A percentile compares a stretch with the other conserved stretches of the same genome.
Conservation (phyloP, 345 rosid species). For the Litchi chinensis region DNA sequence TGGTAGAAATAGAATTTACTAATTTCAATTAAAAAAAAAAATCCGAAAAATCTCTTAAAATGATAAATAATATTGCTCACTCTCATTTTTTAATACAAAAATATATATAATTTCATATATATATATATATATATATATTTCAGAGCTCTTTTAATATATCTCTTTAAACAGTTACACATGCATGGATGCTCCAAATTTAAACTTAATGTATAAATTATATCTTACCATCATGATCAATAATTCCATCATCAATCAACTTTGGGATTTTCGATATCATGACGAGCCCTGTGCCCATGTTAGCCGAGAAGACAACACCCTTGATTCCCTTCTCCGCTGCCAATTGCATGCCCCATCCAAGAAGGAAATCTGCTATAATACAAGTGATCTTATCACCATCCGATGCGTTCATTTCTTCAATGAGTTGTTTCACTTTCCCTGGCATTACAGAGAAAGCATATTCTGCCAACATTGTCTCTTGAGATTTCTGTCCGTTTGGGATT, state of each 20-base stretch:
- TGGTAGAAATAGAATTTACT: neutral
- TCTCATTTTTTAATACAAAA: no score
- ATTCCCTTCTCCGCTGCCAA: conserved; percentile 7
- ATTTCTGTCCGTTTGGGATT: neutral
- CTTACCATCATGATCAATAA: conserved; percentile 17
- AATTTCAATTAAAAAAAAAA: neutral
- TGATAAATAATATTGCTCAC: no score
- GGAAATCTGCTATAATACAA: conserved; percentile 20
- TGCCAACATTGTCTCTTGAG: neutral
- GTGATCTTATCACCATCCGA: neutral
- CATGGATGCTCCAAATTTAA: no score
- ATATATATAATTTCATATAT: no score
- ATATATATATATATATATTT: no score
- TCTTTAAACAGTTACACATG: no score
- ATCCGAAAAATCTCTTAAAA: neutral
- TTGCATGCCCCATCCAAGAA: conserved; percentile 19
- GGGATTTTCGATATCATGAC: neutral
- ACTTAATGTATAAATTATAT: no score
- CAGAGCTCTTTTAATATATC: no score
- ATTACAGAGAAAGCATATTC: neutral
- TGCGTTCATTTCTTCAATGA: neutral
- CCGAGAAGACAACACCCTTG: conserved; percentile 7
- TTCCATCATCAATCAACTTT: conserved; percentile 21
- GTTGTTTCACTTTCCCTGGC: neutral
- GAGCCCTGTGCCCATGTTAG: neutral